Percentiles rank a stretch among this genome's conserved stretches.
These are phyloP conservation scores for Sarocladiaceae sp. DNA, from an alignment of 2,329 filamentous ascomycete species.

Conservation along the genomic window DNA sequence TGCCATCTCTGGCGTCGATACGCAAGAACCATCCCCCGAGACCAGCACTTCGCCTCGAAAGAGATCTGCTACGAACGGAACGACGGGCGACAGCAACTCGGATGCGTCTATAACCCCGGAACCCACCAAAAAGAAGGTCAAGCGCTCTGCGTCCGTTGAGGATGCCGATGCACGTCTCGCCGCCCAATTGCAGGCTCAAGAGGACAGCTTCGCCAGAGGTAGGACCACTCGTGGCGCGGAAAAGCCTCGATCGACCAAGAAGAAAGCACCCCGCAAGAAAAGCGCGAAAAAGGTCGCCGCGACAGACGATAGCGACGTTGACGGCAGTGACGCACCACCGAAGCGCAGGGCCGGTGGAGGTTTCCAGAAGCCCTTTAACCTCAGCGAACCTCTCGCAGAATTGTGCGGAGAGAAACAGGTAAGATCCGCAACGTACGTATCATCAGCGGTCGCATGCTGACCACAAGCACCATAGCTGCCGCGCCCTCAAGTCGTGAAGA, in stretches of 20 bases:
- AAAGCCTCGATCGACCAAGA: constrained; percentile 54
- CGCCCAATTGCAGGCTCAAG: constrained; percentile 84
- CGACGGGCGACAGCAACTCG: constrained; percentile 40
- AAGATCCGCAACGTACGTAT: too few relatives aligned
- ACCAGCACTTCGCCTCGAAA: constrained; percentile 30
- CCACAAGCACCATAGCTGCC: constrained; percentile 62
- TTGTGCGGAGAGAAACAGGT: constrained; percentile 67
- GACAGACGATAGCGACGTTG: constrained; percentile 76
- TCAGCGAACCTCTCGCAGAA: constrained; percentile 66
- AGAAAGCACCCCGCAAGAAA: constrained; percentile 66
- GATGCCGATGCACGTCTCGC: constrained; percentile 86
- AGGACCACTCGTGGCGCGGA: constrained; percentile 72
- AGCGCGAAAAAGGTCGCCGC: constrained; percentile 69
- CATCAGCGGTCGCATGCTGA: too few relatives aligned
- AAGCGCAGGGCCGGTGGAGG: constrained; percentile 85
- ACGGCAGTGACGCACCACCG: constrained; percentile 53
- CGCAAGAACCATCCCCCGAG: constrained; percentile 36
- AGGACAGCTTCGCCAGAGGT: constrained; percentile 66
- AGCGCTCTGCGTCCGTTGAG: constrained; percentile 52
- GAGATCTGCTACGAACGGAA: constrained; percentile 29
- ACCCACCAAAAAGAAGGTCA: constrained; percentile 62
- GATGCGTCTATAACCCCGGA: constrained; percentile 42
- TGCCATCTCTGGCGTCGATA: constrained; percentile 51
- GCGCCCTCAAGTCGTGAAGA: constrained; percentile 92
- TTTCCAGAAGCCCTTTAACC: constrained; percentile 82